Evolutionary conservation across 352 stramenopile genomes (phyloP).

Genomic region (Phytopythium sindhum): DNA sequence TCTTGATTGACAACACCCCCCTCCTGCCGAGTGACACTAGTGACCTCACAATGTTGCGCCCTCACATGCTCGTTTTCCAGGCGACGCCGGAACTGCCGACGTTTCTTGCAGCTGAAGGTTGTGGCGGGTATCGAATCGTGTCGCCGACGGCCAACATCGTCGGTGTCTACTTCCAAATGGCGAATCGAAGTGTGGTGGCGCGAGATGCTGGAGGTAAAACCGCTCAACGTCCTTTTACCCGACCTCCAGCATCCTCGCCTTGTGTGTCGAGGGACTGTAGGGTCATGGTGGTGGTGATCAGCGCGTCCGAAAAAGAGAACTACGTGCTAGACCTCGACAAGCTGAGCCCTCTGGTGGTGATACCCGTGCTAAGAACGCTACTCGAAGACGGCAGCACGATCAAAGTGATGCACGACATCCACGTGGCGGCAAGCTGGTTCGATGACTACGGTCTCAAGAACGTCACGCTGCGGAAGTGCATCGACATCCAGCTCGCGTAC

Average conservation of each 20-base stretch:
- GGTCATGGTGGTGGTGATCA: not conserved
- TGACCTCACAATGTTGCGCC: not conserved
- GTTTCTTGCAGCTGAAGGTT: not conserved
- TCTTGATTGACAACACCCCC: too few species aligned
- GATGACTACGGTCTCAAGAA: not conserved
- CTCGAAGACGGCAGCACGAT: not conserved
- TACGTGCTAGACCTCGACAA: constrained; percentile 1
- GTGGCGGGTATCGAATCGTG: not conserved
- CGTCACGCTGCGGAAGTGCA: not conserved
- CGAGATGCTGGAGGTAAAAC: not conserved
- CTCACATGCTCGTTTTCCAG: not conserved
- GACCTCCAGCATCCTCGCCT: not conserved
- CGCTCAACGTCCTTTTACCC: not conserved
- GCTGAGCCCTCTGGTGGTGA: not conserved
- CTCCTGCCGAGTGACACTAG: too few species aligned
- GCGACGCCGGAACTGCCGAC: not conserved
- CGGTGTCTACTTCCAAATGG: constrained; percentile 2
- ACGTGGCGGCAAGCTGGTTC: not conserved
- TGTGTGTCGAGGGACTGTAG: not conserved
- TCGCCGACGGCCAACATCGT: not conserved
- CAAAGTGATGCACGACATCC: constrained; percentile 2
- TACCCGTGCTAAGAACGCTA: not conserved
- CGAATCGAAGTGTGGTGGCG: not conserved
- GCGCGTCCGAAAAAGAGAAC: not conserved
- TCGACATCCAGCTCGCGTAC: constrained; percentile 4